Conservation (phyloP, 768 basidiomycete genomes). For the Trametes punicea region DNA sequence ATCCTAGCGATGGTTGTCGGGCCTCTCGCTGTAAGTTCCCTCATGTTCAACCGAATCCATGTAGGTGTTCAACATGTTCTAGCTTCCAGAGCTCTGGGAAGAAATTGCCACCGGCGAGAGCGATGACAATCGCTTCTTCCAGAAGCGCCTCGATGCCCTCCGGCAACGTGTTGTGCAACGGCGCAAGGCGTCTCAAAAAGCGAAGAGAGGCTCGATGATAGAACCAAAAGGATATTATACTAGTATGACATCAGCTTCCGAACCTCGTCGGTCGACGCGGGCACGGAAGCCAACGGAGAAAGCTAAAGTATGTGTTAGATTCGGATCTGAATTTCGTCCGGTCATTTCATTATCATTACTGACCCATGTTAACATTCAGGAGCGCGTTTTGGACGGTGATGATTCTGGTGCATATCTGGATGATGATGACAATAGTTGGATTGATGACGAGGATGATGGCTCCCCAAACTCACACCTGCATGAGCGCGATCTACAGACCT, state of each 20-base stretch:
- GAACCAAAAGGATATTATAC: background rate
- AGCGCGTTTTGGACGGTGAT: constrained; percentile 2
- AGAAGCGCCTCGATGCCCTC: background rate
- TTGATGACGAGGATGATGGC: background rate
- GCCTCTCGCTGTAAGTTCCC: constrained; percentile 28
- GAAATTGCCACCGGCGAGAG: background rate
- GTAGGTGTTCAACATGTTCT: background rate
- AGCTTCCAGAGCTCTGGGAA: background rate
- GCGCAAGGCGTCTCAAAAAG: background rate
- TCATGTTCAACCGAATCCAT: no score
- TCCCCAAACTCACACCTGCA: background rate
- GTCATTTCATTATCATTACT: background rate
- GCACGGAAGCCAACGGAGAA: background rate
- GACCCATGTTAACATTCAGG: background rate
- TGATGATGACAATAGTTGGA: background rate
- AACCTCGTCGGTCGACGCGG: background rate
- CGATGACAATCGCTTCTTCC: background rate
- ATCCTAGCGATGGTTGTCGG: constrained; percentile 29
- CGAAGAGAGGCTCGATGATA: background rate
- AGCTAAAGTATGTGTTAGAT: background rate
- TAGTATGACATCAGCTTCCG: background rate
- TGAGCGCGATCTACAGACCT: constrained; percentile 4
- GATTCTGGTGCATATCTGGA: background rate
- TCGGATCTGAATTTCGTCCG: background rate
- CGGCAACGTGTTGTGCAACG: background rate